Base-by-base conservation (phyloP, 345 rosid species). In the Atalantia buxifolia region DNA sequence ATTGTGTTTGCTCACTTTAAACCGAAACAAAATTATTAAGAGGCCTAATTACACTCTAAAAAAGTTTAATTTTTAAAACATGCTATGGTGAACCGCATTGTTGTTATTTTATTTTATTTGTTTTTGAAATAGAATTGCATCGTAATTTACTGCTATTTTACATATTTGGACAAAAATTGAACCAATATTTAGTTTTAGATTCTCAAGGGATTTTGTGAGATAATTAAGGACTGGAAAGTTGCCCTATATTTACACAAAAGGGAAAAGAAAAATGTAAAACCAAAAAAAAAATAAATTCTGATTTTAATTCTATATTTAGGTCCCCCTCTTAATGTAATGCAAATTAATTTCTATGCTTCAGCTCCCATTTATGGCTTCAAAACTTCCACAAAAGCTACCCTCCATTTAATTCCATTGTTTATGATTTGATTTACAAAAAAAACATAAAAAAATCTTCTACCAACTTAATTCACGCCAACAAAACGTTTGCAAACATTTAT, bases 401-500 rank as follows among this genome's bases (percentile, higher is more conserved):
- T 69, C 33, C 21, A 69, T 69, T 69, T 69, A 42, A 68, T 68
- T 36, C 28, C 7, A 68, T 42, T n/a, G 21, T 62, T 16, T 62
- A 25, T 27, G 13, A 24, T 68, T 33, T 64, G n/a, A 9, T 33
- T 19, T 19, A 12, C 48, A 1, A 1, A 5, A 1, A 4, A 30
- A 64, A 30, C 6, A 30, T 6, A 30, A 25, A 62, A 45, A 45
- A 45, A 45, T 45, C 36, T 36, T 40, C 33, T 7, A 5, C 72
- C 31, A 40, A 68, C 50, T 40, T 68, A 24, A 14, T 25, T 40
- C 12, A 69, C 7, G 36, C 30, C 62, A 14, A 22, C 64, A 31
- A 55, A 72, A 72, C 76, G 76, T 72, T 56, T 72, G 57, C 65
- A n/a, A 35, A 33, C 28, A 53, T 71, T 71, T 36, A 73, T 1